Evolutionary conservation across 2,329 filamentous ascomycete species (phyloP).

Genomic region (Verticillium albo-atrum): DNA sequence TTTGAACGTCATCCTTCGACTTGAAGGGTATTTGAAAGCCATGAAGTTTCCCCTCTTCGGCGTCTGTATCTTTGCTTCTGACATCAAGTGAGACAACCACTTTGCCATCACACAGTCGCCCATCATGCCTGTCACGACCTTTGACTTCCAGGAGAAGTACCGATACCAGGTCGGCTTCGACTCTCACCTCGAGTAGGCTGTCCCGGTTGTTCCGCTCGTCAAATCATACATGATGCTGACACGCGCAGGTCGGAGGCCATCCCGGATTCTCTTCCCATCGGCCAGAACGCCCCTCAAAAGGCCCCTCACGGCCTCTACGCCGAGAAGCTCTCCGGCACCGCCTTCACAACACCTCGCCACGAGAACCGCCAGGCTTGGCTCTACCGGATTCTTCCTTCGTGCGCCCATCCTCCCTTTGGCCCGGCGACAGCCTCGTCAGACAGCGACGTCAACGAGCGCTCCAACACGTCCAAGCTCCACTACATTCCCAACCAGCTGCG

Average conservation of each 20-base stretch:
- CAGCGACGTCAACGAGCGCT: not conserved
- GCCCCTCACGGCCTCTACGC: conserved; percentile 74
- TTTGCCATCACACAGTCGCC: not conserved
- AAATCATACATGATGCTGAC: not conserved
- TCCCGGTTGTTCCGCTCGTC: not conserved
- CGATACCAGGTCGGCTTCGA: conserved; percentile 75
- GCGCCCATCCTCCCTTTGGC: conserved; percentile 54
- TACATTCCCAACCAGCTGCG: conserved; percentile 78
- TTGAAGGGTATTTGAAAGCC: not conserved
- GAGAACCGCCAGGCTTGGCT: conserved; percentile 70
- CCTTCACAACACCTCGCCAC: conserved; percentile 65
- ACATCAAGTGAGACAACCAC: not conserved
- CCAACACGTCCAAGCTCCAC: conserved; percentile 47
- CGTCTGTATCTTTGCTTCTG: not conserved
- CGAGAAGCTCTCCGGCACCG: conserved; percentile 70
- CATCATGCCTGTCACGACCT: conserved; percentile 46
- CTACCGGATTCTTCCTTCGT: conserved; percentile 64
- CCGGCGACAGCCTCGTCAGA: conserved; percentile 23
- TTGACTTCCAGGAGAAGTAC: conserved; percentile 54
- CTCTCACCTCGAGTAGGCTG: conserved; percentile 67
- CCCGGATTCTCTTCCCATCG: conserved; percentile 67
- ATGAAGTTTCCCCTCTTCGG: not conserved
- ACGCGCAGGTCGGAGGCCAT: conserved; percentile 66
- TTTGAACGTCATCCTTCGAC: not conserved
- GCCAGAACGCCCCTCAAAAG: conserved; percentile 78